Evolutionary conservation across 805 yeast genomes (phyloP).

Genomic region (Pichia nanzhaoensis): DNA sequence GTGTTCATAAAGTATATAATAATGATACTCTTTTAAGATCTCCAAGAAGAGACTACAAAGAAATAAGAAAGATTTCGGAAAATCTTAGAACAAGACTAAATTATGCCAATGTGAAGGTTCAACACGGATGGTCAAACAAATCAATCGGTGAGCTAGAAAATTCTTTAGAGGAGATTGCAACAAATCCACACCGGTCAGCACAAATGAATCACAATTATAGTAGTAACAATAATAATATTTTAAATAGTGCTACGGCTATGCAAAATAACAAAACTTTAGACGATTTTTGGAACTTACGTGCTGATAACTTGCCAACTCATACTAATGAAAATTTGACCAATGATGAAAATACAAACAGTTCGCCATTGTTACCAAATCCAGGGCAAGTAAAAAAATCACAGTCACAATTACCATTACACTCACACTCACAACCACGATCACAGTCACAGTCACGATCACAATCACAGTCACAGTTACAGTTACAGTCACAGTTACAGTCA

Average conservation of each 20-base stretch:
- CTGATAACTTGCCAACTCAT: conserved; percentile 21
- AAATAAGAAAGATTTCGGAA: conserved; percentile 32
- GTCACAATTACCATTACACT: too few relatives aligned
- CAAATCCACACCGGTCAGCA: conserved; percentile 13
- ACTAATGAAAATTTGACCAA: conserved; percentile 5
- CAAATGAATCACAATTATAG: neutral
- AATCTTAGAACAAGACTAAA: conserved; percentile 32
- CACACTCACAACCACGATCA: too few relatives aligned
- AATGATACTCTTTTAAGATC: conserved; percentile 13
- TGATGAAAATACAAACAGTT: too few relatives aligned
- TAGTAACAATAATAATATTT: too few relatives aligned
- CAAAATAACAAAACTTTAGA: conserved; percentile 16
- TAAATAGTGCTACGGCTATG: conserved; percentile 3
- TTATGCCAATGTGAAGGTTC: conserved; percentile 32
- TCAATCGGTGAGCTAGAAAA: conserved; percentile 27
- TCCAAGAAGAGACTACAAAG: conserved; percentile 21
- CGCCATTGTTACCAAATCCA: conserved; percentile 3
- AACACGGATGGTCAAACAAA: conserved; percentile 31
- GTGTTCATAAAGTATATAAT: conserved; percentile 10
- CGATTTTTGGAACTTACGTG: conserved; percentile 25
- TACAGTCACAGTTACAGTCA: too few relatives aligned
- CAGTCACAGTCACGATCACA: too few relatives aligned
- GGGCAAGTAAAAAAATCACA: neutral
- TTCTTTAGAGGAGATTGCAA: conserved; percentile 19
- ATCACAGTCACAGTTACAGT: too few relatives aligned